These are phyloP conservation scores for Encephalitozoon intestinalis DNA, from an alignment of 371 early-diverging fungal genomes.

Conservation along the genomic window DNA sequence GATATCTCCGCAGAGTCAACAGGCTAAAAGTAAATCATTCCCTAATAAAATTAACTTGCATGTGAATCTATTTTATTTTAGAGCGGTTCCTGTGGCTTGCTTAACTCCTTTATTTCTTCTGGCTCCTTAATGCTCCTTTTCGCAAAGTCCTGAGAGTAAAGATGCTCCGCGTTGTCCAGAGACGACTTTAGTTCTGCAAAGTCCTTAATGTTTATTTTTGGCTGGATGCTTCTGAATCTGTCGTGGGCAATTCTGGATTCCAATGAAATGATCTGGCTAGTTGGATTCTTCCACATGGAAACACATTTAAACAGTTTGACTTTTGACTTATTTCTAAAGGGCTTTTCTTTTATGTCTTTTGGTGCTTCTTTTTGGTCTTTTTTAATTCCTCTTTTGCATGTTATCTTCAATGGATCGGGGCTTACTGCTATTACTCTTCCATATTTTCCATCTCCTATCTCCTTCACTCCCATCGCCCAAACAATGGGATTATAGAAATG, in stretches of 20 bases:
- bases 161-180: background rate
- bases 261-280: background rate
- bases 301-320: background rate
- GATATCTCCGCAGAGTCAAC: background rate
- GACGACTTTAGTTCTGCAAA: conserved; percentile 11
- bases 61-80: background rate
- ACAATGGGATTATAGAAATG: background rate
- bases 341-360: background rate
- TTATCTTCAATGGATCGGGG: background rate
- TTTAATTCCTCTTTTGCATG: background rate
- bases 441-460: background rate
- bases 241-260: background rate
- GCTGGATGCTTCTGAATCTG: background rate
- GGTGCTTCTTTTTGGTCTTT: background rate
- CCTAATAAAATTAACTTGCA: background rate
- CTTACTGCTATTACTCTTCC: background rate
- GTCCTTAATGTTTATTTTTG: background rate
- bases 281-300: conserved; percentile 23
- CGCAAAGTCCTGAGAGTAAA: background rate
- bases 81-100: background rate
- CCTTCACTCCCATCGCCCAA: background rate
- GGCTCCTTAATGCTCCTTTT: background rate
- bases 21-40: background rate
- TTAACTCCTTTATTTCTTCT: background rate
- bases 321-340: background rate